A percentile compares a stretch with the other conserved stretches of the same genome.
Evolutionary conservation across 1,139 yeast genomes (phyloP).

Genomic region (Pichia sp.): DNA sequence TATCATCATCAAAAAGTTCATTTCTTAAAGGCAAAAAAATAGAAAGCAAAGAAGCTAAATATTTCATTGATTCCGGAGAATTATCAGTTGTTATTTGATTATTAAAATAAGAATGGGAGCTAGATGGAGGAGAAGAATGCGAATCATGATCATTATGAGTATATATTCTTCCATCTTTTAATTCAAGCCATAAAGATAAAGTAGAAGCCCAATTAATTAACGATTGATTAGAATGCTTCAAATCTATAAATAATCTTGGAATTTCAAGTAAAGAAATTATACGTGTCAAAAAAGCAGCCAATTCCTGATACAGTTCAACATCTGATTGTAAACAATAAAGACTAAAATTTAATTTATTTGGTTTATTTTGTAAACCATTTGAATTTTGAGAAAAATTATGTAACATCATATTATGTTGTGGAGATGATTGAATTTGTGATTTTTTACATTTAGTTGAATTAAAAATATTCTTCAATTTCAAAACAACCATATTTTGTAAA

Average conservation of each 20-base stretch:
- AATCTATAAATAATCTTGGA: slow-evolving; percentile 38
- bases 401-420: no score
- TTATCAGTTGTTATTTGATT: not conserved
- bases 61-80: slow-evolving; percentile 20
- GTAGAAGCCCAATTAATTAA: slow-evolving; percentile 49
- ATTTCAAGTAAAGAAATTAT: slow-evolving; percentile 39
- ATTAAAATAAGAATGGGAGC: not conserved
- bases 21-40: slow-evolving; percentile 37
- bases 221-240: slow-evolving; percentile 26
- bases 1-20: slow-evolving; percentile 29
- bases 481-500: slow-evolving; percentile 36
- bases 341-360: slow-evolving; percentile 29
- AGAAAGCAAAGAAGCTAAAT: slow-evolving; percentile 44
- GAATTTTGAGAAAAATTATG: no score
- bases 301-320: slow-evolving; percentile 34
- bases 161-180: slow-evolving; percentile 40
- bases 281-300: slow-evolving; percentile 35
- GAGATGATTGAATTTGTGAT: no score
- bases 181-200: slow-evolving; percentile 48
- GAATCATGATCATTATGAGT: slow-evolving; percentile 1
- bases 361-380: not conserved
- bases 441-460: slow-evolving; percentile 2
- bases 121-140: not conserved
- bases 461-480: slow-evolving; percentile 23
- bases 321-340: slow-evolving; percentile 38